Base-by-base conservation (phyloP, 345 rosid genomes). In the Angophora floribunda region DNA sequence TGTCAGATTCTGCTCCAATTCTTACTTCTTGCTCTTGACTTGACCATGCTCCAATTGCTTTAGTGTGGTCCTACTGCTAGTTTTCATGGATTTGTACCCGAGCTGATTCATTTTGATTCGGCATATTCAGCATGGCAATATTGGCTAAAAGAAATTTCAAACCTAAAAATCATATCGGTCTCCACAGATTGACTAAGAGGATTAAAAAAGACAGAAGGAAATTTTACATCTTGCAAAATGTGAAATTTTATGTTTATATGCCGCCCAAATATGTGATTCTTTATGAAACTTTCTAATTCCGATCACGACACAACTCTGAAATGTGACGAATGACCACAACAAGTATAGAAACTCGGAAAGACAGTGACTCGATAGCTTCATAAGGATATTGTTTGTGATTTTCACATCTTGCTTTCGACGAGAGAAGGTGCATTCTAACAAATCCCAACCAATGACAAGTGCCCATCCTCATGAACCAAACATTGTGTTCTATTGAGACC, bases 1-100 rank as follows among this genome's bases (percentile, higher is more conserved):
- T 93, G 93, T 91, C 92, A 82, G 88, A 90, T 93, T 82, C 91
- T 92, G 92, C 90, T 91, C 21, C 86, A 86, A 47, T 87, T 90
- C 92, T 90, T 89, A 86, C 78, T 91, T 89, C 91, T 85, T 86
- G 90, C 41, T 41, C n/a, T 28, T 88, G 91, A 59, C 87, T 90
- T 86, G 86, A 32, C 30, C 32, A 13, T 70, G 2, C 80, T 32
- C 45, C 80, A 8, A 70, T 70, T 1, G 45, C 80, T 32, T 70
- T 17, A 50, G 41, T 32, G 47, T 19, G 91, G 65, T 92, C 93
- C 95, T 88, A 91, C 95, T 87, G 87, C 94, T 86, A 91, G 91
- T 88, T 89, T 84, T 36, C 41, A 49, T 88, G 13, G 8, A 70
- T 4, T 30, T 12, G 9, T 1, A 70, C 22, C 45, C 2, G 4